Evolutionary conservation across 2,329 filamentous ascomycete genomes (phyloP).

Genomic region (Aphanoascus verrucosus): DNA sequence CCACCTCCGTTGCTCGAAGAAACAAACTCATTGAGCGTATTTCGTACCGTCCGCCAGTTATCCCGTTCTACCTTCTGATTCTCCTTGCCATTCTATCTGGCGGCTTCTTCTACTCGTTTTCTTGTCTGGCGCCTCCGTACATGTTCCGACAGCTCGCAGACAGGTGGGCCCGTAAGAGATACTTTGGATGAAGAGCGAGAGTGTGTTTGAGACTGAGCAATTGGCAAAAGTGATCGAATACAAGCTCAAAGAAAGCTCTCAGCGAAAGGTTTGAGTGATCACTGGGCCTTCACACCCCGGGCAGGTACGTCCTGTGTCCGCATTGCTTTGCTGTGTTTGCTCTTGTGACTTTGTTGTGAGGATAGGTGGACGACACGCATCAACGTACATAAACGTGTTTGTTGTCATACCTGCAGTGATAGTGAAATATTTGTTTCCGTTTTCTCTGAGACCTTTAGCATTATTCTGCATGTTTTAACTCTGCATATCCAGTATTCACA

Average conservation of each 20-base stretch:
- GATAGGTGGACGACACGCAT: background rate
- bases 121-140: constrained; percentile 21
- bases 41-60: background rate
- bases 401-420: too few relatives aligned
- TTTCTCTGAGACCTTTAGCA: background rate
- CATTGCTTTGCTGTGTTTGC: background rate
- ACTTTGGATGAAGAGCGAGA: constrained; percentile 30
- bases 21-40: background rate
- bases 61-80: background rate
- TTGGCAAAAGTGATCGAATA: constrained; percentile 1
- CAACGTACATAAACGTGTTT: too few relatives aligned
- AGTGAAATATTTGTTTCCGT: background rate
- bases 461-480: background rate
- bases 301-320: background rate
- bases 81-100: background rate
- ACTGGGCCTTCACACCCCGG: background rate
- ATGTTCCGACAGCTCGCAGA: constrained; percentile 47
- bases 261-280: background rate
- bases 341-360: background rate
- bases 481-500: background rate
- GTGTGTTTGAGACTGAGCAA: background rate
- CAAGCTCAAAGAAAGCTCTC: background rate
- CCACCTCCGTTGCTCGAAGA: background rate
- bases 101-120: background rate
- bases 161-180: constrained; percentile 39